Conservation (phyloP, 345 rosid genomes). For the Carallia brachiata region DNA sequence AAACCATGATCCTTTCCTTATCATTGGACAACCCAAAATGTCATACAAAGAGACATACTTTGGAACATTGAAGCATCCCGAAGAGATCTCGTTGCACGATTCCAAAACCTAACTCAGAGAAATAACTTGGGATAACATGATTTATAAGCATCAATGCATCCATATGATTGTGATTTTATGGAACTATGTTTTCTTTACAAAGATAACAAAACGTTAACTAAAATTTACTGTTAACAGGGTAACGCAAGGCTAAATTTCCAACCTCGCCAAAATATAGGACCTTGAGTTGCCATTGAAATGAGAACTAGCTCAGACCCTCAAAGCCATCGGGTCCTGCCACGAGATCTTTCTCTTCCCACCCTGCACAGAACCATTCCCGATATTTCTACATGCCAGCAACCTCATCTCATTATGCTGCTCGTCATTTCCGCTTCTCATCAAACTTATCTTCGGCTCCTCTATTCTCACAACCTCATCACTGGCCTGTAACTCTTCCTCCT, state of each 20-base stretch:
- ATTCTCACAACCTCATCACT: constrained; percentile 30
- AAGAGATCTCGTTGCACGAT: neutral
- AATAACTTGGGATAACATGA: neutral
- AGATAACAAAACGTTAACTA: neutral
- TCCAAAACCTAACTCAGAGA: neutral
- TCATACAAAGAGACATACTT: constrained; percentile 3
- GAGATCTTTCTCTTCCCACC: constrained; percentile 85
- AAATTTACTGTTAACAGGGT: neutral
- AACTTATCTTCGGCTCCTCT: constrained; percentile 42
- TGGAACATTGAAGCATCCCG: constrained; percentile 13
- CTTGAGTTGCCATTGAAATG: constrained; percentile 19
- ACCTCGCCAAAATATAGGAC: constrained; percentile 17
- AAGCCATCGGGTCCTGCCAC: constrained; percentile 94
- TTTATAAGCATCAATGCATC: constrained; percentile 15
- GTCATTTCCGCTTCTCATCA: constrained; percentile 36
- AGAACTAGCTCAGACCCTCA: constrained; percentile 49
- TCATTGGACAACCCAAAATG: neutral
- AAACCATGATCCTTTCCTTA: neutral
- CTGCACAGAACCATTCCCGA: constrained; percentile 49
- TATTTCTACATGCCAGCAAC: constrained; percentile 55
- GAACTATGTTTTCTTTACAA: constrained; percentile 32
- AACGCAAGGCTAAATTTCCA: constrained; percentile 13
- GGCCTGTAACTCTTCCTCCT: constrained; percentile 64
- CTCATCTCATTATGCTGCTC: constrained; percentile 51
- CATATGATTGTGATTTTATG: constrained; percentile 17